Evolutionary conservation across 306 rosid genomes (phyloP), one percentile per base, ranked within the genome.

Genomic region (Castanospermum australe): DNA sequence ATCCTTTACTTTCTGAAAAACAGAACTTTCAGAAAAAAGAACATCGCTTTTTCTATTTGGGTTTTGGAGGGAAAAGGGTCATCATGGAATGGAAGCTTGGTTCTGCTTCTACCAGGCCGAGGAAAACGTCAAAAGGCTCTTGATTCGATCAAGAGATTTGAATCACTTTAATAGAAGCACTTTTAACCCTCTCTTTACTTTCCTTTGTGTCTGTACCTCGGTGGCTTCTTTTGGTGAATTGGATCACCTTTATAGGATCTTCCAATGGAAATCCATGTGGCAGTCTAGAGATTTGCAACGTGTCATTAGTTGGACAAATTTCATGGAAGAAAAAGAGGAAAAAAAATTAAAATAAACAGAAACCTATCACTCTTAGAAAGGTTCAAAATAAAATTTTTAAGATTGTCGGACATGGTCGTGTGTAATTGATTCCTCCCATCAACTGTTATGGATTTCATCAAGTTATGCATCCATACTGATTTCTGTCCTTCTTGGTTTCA

Each of bases 91-190:
- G 81, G 68, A 66, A 78, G 74, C 33, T 67, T 60, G 67, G 73
- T 33, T 78, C 33, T 33, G 33, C 38, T n/a, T n/a, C n/a, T n/a
- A n/a, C 24, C n/a, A 71, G 73, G 63, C 32, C 21, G 41, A 67
- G 8, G 47, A 69, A 41, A 85, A 63, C 54, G 85, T 81, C 54
- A 73, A 77, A 83, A 67, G 79, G 80, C 48, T 30, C 71, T 61
- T n/a, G 69, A 59, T 59, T 72, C 75, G 36, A 54, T 71, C 39
- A 51, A 65, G 79, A 66, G 78, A n/a, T n/a, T n/a, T n/a, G n/a
- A n/a, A n/a, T n/a, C n/a, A n/a, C n/a, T n/a, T n/a, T n/a, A n/a
- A n/a, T n/a, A n/a, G n/a, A n/a, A n/a, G n/a, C n/a, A n/a, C n/a
- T n/a, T n/a, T n/a, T n/a, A n/a, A n/a, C n/a, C n/a, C n/a, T n/a